Evolutionary conservation across 2,329 filamentous ascomycete species (phyloP).

Genomic region (Sclerotinia trifoliorum): DNA sequence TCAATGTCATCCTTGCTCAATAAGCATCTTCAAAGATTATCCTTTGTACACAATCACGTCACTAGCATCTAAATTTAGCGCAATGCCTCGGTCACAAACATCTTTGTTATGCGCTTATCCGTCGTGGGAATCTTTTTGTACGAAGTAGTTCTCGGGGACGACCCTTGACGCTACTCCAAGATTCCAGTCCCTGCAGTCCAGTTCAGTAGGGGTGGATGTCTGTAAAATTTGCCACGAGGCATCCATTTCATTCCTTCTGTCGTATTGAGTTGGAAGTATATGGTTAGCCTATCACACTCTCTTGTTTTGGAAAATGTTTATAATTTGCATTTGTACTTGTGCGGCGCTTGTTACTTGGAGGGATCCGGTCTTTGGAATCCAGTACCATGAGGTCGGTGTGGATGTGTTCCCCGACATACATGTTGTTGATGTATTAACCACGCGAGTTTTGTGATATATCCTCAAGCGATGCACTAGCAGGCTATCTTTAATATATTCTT

Average conservation of each 20-base stretch:
- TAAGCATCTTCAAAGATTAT: neutral
- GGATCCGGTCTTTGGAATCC: conserved; percentile 3
- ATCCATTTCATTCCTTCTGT: conserved; percentile 1
- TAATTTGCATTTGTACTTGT: neutral
- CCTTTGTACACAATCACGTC: neutral
- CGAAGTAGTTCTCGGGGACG: conserved; percentile 2
- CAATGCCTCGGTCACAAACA: conserved; percentile 6
- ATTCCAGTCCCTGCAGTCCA: conserved; percentile 13
- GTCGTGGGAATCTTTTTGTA: conserved; percentile 5
- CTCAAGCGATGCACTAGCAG: conserved; percentile 9
- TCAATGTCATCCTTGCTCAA: conserved; percentile 15
- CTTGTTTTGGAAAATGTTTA: neutral
- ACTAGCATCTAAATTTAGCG: conserved; percentile 17
- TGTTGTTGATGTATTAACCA: neutral
- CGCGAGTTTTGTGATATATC: conserved; percentile 13
- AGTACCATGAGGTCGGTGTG: conserved; percentile 5
- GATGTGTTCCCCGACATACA: neutral
- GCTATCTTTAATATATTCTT: neutral
- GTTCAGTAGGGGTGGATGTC: conserved; percentile 4
- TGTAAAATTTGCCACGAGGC: neutral
- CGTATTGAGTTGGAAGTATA: neutral
- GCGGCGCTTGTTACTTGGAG: neutral
- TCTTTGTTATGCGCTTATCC: conserved; percentile 11
- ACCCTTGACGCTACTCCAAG: conserved; percentile 7
- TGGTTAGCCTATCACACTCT: neutral